Conservation (phyloP, 768 basidiomycete species). For the Lentinula sp. region DNA sequence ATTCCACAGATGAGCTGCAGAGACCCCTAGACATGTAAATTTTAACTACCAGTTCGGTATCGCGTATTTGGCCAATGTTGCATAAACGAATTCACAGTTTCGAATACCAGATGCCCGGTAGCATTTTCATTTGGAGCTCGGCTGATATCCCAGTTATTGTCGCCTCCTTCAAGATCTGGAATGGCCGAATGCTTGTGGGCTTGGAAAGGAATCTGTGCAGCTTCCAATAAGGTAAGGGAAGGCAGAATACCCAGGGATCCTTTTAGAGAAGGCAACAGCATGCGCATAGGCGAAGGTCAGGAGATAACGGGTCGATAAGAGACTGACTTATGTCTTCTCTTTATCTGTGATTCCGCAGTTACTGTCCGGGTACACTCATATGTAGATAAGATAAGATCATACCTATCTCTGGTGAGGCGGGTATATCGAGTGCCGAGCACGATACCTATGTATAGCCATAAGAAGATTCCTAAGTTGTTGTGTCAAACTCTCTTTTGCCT, state of each 20-base stretch:
- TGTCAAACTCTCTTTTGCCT: too few relatives aligned
- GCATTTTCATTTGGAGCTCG: slow-evolving; percentile 17
- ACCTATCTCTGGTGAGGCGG: too few relatives aligned
- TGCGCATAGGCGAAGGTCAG: neutral
- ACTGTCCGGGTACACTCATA: neutral
- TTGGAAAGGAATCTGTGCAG: neutral
- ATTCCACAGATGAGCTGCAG: neutral
- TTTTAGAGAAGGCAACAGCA: neutral
- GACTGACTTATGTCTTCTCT: neutral
- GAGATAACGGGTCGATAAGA: too few relatives aligned
- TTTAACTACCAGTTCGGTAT: slow-evolving; percentile 19
- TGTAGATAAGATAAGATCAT: neutral
- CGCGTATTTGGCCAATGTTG: slow-evolving; percentile 29
- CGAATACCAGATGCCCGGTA: slow-evolving; percentile 24
- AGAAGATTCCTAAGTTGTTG: too few relatives aligned
- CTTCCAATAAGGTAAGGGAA: neutral
- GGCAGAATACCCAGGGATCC: too few relatives aligned
- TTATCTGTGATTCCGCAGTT: neutral
- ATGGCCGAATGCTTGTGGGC: neutral
- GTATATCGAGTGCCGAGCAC: too few relatives aligned
- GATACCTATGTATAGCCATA: too few relatives aligned
- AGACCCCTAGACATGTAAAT: neutral
- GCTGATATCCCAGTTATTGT: slow-evolving; percentile 18
- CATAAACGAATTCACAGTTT: slow-evolving; percentile 22
- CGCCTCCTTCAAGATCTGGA: neutral